Percentiles rank a stretch among this genome's conserved stretches.
Conservation (phyloP, 2,329 filamentous ascomycete genomes). For the Pseudogymnoascus sp. region DNA sequence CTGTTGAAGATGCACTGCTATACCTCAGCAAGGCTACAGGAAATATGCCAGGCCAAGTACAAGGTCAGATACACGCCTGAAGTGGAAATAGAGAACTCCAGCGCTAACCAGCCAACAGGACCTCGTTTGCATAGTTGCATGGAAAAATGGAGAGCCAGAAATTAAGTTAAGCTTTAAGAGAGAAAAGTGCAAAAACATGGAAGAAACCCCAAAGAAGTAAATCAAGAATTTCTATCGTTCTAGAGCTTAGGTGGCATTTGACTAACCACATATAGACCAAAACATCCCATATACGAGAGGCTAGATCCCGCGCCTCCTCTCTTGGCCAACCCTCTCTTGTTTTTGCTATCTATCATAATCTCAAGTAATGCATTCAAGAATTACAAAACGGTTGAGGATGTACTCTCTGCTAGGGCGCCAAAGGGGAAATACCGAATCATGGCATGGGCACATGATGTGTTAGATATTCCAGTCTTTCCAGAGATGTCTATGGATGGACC, state of each 20-base stretch:
- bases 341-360: slow-evolving; percentile 14
- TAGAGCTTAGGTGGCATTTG: slow-evolving; percentile 7
- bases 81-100: slow-evolving; percentile 13
- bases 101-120: slow-evolving; percentile 18
- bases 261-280: background rate
- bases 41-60: slow-evolving; percentile 20
- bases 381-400: slow-evolving; percentile 15
- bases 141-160: slow-evolving; percentile 19
- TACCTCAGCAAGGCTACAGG: slow-evolving; percentile 19
- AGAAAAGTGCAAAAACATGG: slow-evolving; percentile 19
- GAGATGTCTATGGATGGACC: slow-evolving; percentile 9
- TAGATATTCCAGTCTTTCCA: slow-evolving; percentile 16
- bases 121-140: slow-evolving; percentile 20
- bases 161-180: slow-evolving; percentile 21
- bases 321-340: slow-evolving; percentile 16
- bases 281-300: background rate
- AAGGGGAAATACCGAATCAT: slow-evolving; percentile 12
- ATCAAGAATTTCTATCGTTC: slow-evolving; percentile 14
- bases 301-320: slow-evolving; percentile 3
- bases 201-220: slow-evolving; percentile 19
- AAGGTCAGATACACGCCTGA: slow-evolving; percentile 20
- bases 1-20: slow-evolving; percentile 21
- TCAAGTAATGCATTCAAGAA: slow-evolving; percentile 16
- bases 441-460: slow-evolving; percentile 14
- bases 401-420: slow-evolving; percentile 15